Evolutionary conservation across 768 basidiomycete genomes (phyloP), one percentile per base, ranked within the genome.

Genomic region (Lentinula boryana): DNA sequence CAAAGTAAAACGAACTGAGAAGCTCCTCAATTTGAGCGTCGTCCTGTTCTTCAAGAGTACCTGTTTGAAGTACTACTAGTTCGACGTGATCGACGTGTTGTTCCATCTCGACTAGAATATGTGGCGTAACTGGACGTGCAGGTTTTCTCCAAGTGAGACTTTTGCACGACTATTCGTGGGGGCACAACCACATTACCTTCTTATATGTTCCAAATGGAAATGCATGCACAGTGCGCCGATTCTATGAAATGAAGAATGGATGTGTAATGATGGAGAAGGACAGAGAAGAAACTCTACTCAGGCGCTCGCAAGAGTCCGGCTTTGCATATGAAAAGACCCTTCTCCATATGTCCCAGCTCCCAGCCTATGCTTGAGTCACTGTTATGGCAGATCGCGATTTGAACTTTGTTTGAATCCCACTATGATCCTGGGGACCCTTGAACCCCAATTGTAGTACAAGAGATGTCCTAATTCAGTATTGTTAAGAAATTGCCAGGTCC

Each of bases 1-100:
- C 41, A 31, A 58, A 58, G 23, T 58, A 58, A 27, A 58, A 58
- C 6, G 57, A 58, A 7, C 44, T 58, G 57, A 58, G 57, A 31
- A 58, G 43, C n/a, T 58, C 57, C 32, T 58, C 44, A 10, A 58
- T 58, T n/a, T 58, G 43, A 33, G 44, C 3, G 27, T 58, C 57
- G n/a, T 58, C 57, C 5, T 58, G 44, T n/a, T 58, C 57, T 12
- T 27, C 38, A 18, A 16, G 3, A 31, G 40, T 12, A 54, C 18
- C 12, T 6, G 43, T 44, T 12, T 48, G 46, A 21, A 48, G 46
- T 18, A 8, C 21, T 48, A 48, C 46, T 48, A 43, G 9, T 38
- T 38, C 36, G 13, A 5, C 36, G 36, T 38, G 41, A 16, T 48
- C 46, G 21, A 48, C 46, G 46, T 48, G 46, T 5, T 15, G 31